phyloP scores from a whole-genome alignment of 2,329 filamentous ascomycete genomes.

The Hypoxylon sp. region DNA sequence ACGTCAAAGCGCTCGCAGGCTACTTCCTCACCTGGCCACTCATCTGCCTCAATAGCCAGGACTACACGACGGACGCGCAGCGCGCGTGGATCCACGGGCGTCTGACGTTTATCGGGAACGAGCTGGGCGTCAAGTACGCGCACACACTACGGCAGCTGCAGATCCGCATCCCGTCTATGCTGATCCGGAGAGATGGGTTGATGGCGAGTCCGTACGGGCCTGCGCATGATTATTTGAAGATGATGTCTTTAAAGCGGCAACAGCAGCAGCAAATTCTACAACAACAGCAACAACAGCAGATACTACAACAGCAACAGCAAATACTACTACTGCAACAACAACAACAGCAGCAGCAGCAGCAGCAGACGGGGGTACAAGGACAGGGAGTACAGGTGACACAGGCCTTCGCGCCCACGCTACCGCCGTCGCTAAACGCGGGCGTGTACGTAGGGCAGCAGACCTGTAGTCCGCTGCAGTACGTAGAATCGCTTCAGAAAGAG shows the following conservation, averaged over 20 bases:
- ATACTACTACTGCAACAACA: background rate
- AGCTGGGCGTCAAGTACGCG: constrained; percentile 70
- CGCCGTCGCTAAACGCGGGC: constrained; percentile 36
- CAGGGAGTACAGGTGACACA: background rate
- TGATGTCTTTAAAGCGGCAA: constrained; percentile 47
- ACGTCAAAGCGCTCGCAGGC: constrained; percentile 67
- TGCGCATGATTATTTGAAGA: constrained; percentile 60
- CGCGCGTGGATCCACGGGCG: constrained; percentile 68
- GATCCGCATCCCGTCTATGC: constrained; percentile 72
- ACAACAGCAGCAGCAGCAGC: background rate
- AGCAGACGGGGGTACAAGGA: background rate
- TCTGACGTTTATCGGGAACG: constrained; percentile 66
- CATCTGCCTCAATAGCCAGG: constrained; percentile 66
- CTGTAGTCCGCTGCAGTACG: constrained; percentile 61
- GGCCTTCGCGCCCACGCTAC: background rate
- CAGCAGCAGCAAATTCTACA: background rate
- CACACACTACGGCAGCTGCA: constrained; percentile 68
- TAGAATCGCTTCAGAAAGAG: constrained; percentile 62
- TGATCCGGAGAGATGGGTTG: constrained; percentile 67
- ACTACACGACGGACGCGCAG: constrained; percentile 71
- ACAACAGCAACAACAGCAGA: background rate
- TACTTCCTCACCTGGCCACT: constrained; percentile 73
- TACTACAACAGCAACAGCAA: background rate
- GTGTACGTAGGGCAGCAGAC: constrained; percentile 10
- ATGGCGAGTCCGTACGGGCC: constrained; percentile 60